phyloP scores from a whole-genome alignment of 2,329 filamentous ascomycete species.

The Alternaria sp. region DNA sequence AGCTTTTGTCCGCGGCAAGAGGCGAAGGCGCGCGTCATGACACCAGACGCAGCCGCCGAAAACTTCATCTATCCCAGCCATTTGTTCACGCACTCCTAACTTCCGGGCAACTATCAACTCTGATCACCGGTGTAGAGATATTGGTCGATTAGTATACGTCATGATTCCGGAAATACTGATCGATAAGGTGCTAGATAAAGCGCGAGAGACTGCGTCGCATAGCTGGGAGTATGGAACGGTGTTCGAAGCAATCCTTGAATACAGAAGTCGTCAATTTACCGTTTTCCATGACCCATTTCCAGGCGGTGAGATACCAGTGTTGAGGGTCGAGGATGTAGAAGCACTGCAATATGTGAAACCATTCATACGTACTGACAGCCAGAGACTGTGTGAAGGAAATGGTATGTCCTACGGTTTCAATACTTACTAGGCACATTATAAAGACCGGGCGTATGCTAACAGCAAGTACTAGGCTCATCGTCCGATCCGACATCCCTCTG shows the following conservation, averaged over 20 bases:
- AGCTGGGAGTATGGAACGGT: conserved; percentile 56
- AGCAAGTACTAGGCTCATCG: conserved; percentile 36
- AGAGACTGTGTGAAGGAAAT: conserved; percentile 47
- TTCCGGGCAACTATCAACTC: background rate
- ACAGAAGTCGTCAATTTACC: conserved; percentile 46
- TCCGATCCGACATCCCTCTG: conserved; percentile 59
- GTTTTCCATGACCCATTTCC: conserved; percentile 53
- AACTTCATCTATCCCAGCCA: background rate
- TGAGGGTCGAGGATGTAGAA: conserved; percentile 33
- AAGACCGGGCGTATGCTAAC: background rate
- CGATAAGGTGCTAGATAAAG: conserved; percentile 35
- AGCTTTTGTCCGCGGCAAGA: conserved; percentile 11
- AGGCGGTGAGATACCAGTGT: conserved; percentile 32
- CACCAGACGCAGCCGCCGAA: background rate
- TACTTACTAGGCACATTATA: background rate
- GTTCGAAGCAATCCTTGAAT: conserved; percentile 54
- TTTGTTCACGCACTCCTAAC: background rate
- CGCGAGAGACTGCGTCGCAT: conserved; percentile 46
- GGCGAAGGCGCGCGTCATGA: conserved; percentile 5
- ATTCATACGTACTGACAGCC: conserved; percentile 41
- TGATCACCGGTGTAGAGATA: background rate
- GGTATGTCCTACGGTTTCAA: conserved; percentile 26
- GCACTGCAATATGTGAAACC: conserved; percentile 49
- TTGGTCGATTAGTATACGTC: background rate
- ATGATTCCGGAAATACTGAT: conserved; percentile 64